These are phyloP conservation scores for Cantharellus anzutake DNA, from an alignment of 768 basidiomycete genomes.

Conservation along the genomic window DNA sequence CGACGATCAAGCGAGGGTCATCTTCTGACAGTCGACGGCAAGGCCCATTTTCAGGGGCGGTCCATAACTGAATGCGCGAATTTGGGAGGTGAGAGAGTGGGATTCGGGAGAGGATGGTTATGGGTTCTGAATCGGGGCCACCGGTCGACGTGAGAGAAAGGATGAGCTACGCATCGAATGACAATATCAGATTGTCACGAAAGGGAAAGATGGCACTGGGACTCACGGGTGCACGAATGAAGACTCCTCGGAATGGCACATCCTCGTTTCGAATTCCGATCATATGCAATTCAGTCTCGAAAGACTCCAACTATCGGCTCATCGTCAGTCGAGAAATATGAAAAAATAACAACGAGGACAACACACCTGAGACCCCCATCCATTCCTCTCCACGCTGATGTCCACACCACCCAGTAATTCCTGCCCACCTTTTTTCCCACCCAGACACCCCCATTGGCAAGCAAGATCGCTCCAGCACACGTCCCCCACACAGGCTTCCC, in stretches of 20 bases:
- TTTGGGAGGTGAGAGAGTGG: conserved; percentile 30
- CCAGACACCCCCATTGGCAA: conserved; percentile 50
- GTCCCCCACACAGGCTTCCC: conserved; percentile 82
- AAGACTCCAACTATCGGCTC: conserved; percentile 56
- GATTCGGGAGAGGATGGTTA: conserved; percentile 53
- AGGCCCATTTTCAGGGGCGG: conserved; percentile 12
- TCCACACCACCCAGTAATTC: conserved; percentile 68
- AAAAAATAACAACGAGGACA: background rate
- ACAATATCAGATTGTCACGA: background rate
- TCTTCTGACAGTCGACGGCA: conserved; percentile 14
- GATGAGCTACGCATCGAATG: conserved; percentile 33
- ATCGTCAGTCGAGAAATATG: background rate
- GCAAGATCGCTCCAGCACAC: conserved; percentile 85
- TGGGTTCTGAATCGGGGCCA: conserved; percentile 16
- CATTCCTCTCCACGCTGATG: conserved; percentile 67
- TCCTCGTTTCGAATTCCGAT: conserved; percentile 39
- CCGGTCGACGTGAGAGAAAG: conserved; percentile 27
- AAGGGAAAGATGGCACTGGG: background rate
- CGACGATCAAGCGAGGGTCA: conserved; percentile 57
- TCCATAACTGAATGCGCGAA: conserved; percentile 7
- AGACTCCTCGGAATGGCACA: conserved; percentile 57
- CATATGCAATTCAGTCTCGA: conserved; percentile 59
- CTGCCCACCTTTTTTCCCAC: conserved; percentile 73
- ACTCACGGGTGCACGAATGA: conserved; percentile 83
- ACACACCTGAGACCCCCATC: conserved; percentile 81